Evolutionary conservation across 768 basidiomycete genomes (phyloP).

Genomic region (Amanita phalloides): DNA sequence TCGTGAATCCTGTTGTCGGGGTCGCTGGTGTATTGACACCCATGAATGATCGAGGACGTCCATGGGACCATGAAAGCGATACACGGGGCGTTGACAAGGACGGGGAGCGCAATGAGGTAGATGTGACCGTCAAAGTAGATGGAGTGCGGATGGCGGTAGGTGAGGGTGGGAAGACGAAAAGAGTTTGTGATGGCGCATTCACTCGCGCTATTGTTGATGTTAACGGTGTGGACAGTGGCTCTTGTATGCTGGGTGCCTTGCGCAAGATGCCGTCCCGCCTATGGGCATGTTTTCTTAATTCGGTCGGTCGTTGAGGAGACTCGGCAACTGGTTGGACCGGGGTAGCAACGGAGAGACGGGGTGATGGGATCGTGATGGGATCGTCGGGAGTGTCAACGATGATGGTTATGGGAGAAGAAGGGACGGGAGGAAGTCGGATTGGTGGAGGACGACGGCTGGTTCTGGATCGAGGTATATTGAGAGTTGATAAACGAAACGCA

Average conservation of each 20-base stretch:
- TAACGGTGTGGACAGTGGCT: constrained; percentile 15
- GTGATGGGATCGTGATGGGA: constrained; percentile 8
- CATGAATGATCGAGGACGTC: constrained; percentile 66
- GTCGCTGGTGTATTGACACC: constrained; percentile 56
- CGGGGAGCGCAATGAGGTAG: constrained; percentile 53
- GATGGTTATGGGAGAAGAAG: constrained; percentile 58
- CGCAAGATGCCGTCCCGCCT: constrained; percentile 28
- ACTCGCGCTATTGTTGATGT: constrained; percentile 15
- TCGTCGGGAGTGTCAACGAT: constrained; percentile 22
- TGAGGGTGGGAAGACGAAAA: constrained; percentile 83
- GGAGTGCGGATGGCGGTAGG: constrained; percentile 53
- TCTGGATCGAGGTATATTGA: constrained; percentile 26
- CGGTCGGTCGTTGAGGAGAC: constrained; percentile 38
- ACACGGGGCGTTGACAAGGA: constrained; percentile 53
- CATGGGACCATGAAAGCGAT: constrained; percentile 54
- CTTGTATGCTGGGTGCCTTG: constrained; percentile 19
- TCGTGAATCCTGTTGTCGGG: constrained; percentile 74
- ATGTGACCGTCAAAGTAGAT: constrained; percentile 74
- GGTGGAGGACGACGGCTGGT: constrained; percentile 51
- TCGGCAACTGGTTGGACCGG: constrained; percentile 17
- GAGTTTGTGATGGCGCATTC: constrained; percentile 63
- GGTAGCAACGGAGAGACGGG: constrained; percentile 10
- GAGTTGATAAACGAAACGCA: constrained; percentile 41
- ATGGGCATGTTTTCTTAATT: constrained; percentile 42
- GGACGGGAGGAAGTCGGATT: constrained; percentile 55